Conservation (phyloP, 148 eudicot genomes). For the Linanthus parryae region DNA sequence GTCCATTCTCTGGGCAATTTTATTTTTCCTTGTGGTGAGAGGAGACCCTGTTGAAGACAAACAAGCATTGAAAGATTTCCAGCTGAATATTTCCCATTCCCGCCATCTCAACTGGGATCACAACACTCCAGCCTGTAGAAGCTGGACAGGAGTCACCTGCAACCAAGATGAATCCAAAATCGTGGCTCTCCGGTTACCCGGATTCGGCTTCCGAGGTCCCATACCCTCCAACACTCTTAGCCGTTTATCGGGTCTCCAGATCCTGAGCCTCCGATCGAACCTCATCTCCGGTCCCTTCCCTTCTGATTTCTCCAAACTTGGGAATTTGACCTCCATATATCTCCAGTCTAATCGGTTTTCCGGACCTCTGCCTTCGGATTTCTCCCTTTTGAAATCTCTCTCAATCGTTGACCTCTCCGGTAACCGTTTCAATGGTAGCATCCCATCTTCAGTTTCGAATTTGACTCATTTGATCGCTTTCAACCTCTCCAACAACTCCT, state of each 20-base stretch:
- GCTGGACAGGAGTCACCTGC: conserved; percentile 51
- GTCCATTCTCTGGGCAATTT: conserved; percentile 30
- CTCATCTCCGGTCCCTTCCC: conserved; percentile 50
- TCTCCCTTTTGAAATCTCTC: conserved; percentile 49
- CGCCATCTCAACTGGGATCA: conserved; percentile 30
- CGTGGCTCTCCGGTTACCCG: conserved; percentile 33
- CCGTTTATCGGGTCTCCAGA: conserved; percentile 34
- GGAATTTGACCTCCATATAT: conserved; percentile 39
- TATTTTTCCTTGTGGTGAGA: conserved; percentile 15
- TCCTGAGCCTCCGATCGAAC: conserved; percentile 55
- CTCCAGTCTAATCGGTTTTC: conserved; percentile 46
- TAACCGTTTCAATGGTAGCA: conserved; percentile 55
- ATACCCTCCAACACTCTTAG: conserved; percentile 35
- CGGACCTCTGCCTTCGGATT: conserved; percentile 52
- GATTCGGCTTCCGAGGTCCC: conserved; percentile 24
- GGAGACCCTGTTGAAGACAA: conserved; percentile 50
- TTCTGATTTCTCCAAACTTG: conserved; percentile 42
- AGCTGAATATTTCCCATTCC: conserved; percentile 13
- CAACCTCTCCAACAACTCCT: conserved; percentile 50
- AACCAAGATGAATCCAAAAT: conserved; percentile 26
- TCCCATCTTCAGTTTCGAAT: conserved; percentile 46
- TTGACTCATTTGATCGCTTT: conserved; percentile 42
- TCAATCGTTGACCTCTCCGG: conserved; percentile 43
- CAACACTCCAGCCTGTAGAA: conserved; percentile 23
- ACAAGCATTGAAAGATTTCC: conserved; percentile 42